These are phyloP conservation scores for Calonectria hawksworthii DNA, from an alignment of 2,329 filamentous ascomycete species.

Conservation along the genomic window DNA sequence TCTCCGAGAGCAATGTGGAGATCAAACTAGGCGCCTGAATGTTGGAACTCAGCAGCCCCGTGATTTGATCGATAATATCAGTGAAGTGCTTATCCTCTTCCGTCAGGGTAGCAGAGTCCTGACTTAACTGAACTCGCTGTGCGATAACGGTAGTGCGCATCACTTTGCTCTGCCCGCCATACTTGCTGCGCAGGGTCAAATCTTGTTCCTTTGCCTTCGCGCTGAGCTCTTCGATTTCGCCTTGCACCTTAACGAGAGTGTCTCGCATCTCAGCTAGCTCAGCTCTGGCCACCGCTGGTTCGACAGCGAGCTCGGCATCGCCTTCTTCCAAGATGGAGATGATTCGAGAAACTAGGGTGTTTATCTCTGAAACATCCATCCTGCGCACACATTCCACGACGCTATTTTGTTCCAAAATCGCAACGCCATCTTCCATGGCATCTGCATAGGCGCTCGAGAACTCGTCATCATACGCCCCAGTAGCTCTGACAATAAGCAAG, in stretches of 20 bases:
- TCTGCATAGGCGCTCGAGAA: slow-evolving; percentile 73
- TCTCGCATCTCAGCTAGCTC: slow-evolving; percentile 50
- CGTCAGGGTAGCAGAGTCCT: slow-evolving; percentile 78
- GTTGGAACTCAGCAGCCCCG: slow-evolving; percentile 43
- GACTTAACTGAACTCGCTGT: slow-evolving; percentile 85
- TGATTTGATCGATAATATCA: slow-evolving; percentile 68
- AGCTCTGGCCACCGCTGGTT: slow-evolving; percentile 47
- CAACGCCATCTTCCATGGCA: slow-evolving; percentile 69
- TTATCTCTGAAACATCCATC: slow-evolving; percentile 57
- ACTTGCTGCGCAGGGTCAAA: slow-evolving; percentile 77
- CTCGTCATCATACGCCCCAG: slow-evolving; percentile 52
- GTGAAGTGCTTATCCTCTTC: slow-evolving; percentile 81
- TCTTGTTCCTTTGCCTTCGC: slow-evolving; percentile 59
- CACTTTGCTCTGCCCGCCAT: slow-evolving; percentile 78
- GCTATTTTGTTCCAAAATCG: slow-evolving; percentile 64
- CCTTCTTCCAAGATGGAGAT: slow-evolving; percentile 51
- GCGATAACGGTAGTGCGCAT: slow-evolving; percentile 84
- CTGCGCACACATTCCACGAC: slow-evolving; percentile 72
- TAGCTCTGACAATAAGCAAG: slow-evolving; percentile 61
- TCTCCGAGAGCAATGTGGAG: slow-evolving; percentile 74
- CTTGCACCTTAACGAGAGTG: slow-evolving; percentile 57
- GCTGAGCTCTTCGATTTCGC: slow-evolving; percentile 62
- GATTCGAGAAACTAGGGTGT: slow-evolving; percentile 43
- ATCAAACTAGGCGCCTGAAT: slow-evolving; percentile 46
- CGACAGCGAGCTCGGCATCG: slow-evolving; percentile 53